Evolutionary conservation across 176 grass and related monocot species (phyloP), one percentile per base, ranked within the genome.

Genomic region (Oryza glumipatula): DNA sequence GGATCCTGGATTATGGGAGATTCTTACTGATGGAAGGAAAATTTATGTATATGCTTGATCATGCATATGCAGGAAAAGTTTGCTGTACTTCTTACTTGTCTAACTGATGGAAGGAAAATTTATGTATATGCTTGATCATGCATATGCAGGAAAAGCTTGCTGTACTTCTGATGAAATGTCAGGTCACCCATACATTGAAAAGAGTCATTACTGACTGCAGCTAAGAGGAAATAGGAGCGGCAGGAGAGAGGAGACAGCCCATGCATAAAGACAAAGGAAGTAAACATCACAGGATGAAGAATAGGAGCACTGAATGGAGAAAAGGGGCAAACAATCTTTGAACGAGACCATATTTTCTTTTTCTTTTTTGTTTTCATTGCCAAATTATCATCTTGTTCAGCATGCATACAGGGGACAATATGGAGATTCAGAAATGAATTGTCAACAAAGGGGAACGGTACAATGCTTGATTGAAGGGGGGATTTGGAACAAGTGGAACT

Each of bases 251-350:
- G 13, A 79, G 21, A 66, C 80, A 84, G 39, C 17, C 41, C 63
- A 74, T 67, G 72, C n/a, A 76, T 80, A 48, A 48, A 76, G 72
- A 80, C 35, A 70, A 51, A 44, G 54, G 44, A 78, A 83, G 68
- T 38, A 28, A 38, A 80, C 70, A 51, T 16, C 69, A 75, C 21
- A 6, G 3, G 15, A 69, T 69, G 82, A 60, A 51, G 16, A 39
- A 63, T 56, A 70, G 28, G 41, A 44, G 39, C 36, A 38, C 21
- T 61, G 21, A 12, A 80, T 0, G 51, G 36, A 7, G 41, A 46
- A 35, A 46, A 72, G 64, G 48, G 49, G 11, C 43, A 48, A 32
- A 48, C 22, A 24, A 49, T 35, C 13, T 76, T 80, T 58, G 12
- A 70, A 65, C 54, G 54, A 72, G 41, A 63, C 6, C 32, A 47